Evolutionary conservation across 78 protist genomes (phyloP), one percentile per base, ranked within the genome.

Genomic region (Tieghemostelium lacteum): DNA sequence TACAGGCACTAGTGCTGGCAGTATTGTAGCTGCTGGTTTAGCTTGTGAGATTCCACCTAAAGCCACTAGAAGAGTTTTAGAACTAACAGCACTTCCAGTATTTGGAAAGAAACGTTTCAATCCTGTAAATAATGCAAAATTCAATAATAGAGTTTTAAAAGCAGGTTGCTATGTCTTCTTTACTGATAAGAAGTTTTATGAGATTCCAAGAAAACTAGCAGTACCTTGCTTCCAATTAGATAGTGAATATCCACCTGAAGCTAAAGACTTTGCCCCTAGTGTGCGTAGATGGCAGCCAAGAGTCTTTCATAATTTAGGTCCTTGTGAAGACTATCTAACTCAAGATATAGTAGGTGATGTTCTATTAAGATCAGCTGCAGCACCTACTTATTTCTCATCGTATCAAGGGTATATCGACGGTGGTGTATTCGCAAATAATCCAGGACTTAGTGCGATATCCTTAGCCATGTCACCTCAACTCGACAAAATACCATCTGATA

Each of bases 401-500:
- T 52, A 87, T 31, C 93, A 87, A 60, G 86, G 86, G 16, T 87
- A 58, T 45, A 76, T 87, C 22, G 93, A 87, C 34, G 93, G 93
- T 39, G 93, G 93, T 62, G 93, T 87, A 5, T 87, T 87, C 31
- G 75, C 83, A 34, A 87, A 87, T 58, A 87, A 87, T 36, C 93
- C 93, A 34, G 45, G 71, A 7, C 24, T 87, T 19, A 34, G 77
- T 0, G 93, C 93, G 28, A 50, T 78, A 2, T 37, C 69, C n/a
- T 45, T 78, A 7, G 88, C 88, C 31, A 66, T 66, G 75, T 34
- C 31, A 14, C 88, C 88, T 17, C 31, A 45, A 6, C 40, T 37
- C 3, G 88, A 78, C 20, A 69, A 66, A 19, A 67, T 78, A 1
- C 76, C 76, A 34, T 14, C 69, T 0, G 60, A 45, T 14, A 64